phyloP scores from a whole-genome alignment of 2,329 filamentous ascomycete genomes.

The Phaeosphaeriaceae sp. region DNA sequence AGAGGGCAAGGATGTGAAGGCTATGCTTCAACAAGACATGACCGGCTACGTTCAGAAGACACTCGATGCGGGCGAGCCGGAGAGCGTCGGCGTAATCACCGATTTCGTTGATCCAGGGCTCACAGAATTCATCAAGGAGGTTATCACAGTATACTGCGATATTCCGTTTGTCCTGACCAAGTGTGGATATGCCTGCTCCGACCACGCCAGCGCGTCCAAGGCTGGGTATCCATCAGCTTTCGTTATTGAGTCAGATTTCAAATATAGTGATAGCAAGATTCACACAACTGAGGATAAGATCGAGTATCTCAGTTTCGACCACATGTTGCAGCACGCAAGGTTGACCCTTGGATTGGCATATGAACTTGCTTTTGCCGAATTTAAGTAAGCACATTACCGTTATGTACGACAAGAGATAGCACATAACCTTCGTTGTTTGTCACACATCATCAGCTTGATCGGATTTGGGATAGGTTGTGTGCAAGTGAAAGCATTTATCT shows the following conservation, averaged over 20 bases:
- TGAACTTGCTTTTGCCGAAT: constrained; percentile 80
- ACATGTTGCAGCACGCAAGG: constrained; percentile 89
- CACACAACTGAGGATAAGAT: constrained; percentile 74
- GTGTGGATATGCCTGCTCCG: constrained; percentile 84
- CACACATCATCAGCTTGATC: neutral
- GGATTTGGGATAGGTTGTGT: neutral
- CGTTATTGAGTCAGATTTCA: constrained; percentile 76
- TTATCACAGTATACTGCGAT: constrained; percentile 85
- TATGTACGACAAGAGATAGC: neutral
- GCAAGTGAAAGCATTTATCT: no score
- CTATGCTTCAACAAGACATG: constrained; percentile 99
- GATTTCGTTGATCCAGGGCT: constrained; percentile 85
- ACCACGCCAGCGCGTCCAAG: constrained; percentile 75
- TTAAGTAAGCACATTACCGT: constrained; percentile 50
- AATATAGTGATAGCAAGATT: constrained; percentile 69
- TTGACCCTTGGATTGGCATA: constrained; percentile 84
- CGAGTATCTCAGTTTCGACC: constrained; percentile 78
- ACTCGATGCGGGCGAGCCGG: constrained; percentile 78
- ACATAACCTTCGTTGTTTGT: neutral
- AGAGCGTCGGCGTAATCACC: constrained; percentile 90
- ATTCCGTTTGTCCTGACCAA: constrained; percentile 88
- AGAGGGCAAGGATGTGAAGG: constrained; percentile 77
- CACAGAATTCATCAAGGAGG: constrained; percentile 87
- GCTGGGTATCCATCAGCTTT: constrained; percentile 77
- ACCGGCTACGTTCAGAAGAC: constrained; percentile 81